Conservation (phyloP, 768 basidiomycete genomes). For the Termitomyces sp. region DNA sequence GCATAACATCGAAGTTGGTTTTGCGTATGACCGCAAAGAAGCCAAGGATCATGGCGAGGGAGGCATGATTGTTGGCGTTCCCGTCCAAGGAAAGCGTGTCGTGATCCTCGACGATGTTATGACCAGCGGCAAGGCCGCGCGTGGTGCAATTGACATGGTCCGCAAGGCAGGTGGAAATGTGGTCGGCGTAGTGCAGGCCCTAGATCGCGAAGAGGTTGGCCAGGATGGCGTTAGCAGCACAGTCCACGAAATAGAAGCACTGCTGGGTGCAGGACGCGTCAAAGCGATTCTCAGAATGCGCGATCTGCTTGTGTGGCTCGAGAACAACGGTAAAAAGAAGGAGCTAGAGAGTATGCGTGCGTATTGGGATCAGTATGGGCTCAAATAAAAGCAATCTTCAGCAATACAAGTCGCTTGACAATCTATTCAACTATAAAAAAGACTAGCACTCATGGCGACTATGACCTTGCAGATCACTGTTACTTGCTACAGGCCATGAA, state of each 20-base stretch:
- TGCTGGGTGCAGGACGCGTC: slow-evolving; percentile 69
- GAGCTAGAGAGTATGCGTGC: slow-evolving; percentile 68
- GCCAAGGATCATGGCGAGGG: slow-evolving; percentile 96
- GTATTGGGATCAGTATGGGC: slow-evolving; percentile 72
- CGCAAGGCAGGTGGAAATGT: slow-evolving; percentile 66
- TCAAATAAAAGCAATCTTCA: slow-evolving; percentile 30
- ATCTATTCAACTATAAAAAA: not conserved
- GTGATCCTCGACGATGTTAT: slow-evolving; percentile 96
- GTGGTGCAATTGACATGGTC: slow-evolving; percentile 77
- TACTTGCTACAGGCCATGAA: too few relatives aligned
- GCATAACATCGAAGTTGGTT: slow-evolving; percentile 61
- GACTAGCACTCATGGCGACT: too few relatives aligned
- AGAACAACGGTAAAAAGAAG: slow-evolving; percentile 57
- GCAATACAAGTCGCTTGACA: not conserved
- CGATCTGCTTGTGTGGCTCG: slow-evolving; percentile 81
- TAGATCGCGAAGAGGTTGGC: slow-evolving; percentile 86
- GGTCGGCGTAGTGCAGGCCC: slow-evolving; percentile 81
- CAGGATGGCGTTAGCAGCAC: slow-evolving; percentile 64
- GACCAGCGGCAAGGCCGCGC: slow-evolving; percentile 86
- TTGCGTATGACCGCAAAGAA: slow-evolving; percentile 94
- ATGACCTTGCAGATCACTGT: too few relatives aligned
- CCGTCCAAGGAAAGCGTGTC: slow-evolving; percentile 75
- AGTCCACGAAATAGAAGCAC: slow-evolving; percentile 73
- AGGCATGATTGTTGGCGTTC: slow-evolving; percentile 81
- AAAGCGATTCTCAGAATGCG: slow-evolving; percentile 78